Evolutionary conservation across 1,284 basidiomycete genomes (phyloP).

Genomic region (Ustilago trichophora): DNA sequence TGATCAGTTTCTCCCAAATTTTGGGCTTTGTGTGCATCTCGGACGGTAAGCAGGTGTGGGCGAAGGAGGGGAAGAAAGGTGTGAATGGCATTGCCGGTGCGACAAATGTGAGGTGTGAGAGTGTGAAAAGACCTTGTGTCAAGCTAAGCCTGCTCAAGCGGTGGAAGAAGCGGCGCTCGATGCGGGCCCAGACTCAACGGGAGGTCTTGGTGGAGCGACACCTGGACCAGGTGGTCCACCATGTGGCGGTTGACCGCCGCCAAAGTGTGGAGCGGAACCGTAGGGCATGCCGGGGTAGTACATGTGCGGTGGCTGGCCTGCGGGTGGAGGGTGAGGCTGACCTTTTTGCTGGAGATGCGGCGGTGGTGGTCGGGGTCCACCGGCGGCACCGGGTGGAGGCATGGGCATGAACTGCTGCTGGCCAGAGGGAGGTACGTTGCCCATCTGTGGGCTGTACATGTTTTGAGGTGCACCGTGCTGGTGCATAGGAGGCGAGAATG

Average conservation of each 20-base stretch:
- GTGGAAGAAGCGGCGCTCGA: slow-evolving; percentile 37
- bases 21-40: too few species aligned
- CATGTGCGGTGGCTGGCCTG: slow-evolving; percentile 32
- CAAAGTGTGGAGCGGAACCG: slow-evolving; percentile 43
- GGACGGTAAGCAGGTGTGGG: too few species aligned
- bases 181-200: slow-evolving; percentile 15
- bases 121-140: too few species aligned
- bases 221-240: too few species aligned
- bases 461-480: slow-evolving; percentile 47
- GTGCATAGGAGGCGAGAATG: slow-evolving; percentile 55
- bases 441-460: slow-evolving; percentile 60
- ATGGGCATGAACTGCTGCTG: slow-evolving; percentile 45
- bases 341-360: slow-evolving; percentile 37
- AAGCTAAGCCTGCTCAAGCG: slow-evolving; percentile 8
- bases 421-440: too few species aligned
- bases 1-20: too few species aligned
- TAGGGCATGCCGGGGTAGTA: slow-evolving; percentile 41
- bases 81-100: too few species aligned
- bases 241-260: too few species aligned
- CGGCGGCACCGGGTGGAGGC: slow-evolving; percentile 38
- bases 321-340: slow-evolving; percentile 18
- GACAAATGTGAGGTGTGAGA: background rate
- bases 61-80: too few species aligned
- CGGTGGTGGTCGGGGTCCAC: slow-evolving; percentile 37
- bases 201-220: too few species aligned